Evolutionary conservation across 768 basidiomycete species (phyloP), one percentile per base, ranked within the genome.

Genomic region (Russula ochroleuca): DNA sequence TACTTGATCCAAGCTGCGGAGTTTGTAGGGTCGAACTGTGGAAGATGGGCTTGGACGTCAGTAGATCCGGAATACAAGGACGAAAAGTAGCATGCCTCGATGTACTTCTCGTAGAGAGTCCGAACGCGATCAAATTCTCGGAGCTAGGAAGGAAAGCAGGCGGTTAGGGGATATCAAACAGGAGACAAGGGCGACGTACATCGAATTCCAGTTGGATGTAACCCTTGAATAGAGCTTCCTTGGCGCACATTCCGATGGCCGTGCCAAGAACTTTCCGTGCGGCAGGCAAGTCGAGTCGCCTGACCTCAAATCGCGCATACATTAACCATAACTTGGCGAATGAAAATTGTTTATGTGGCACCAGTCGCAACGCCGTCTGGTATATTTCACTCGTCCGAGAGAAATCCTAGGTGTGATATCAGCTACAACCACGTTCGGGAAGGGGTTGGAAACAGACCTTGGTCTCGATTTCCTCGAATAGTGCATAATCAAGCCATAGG

Each of bases 291-390:
- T 97, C 87, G 38, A 95, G 78, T 57, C 84, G 83, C 50, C 97
- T 84, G 9, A 97, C 77, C 74, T 98, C 97, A 68, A 98, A 98
- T 67, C 88, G 85, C 6, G 96, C 93, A 68, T 88, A 96, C 78
- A 90, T 83, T 21, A 91, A 74, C 97, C 97, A 99, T 13, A 98
- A 77, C 76, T 99, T 99, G 3, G 97, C 92, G 69, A 99, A 99
- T 0, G 97, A 98, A 74, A 99, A 99, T 63, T 87, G 85, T 72
- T 96, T 96, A 74, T 99, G 96, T 0, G 97, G 97, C 2, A 98
- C 87, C 25, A 98, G 85, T 63, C 83, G 82, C 58, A 96, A 76
- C 7, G 88, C 92, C 0, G 94, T 94, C 73, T 93, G 88, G 76
- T 94, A 98, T 37, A 99, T 88, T 70, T 98, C 91, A 55, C 94